Evolutionary conservation across 768 basidiomycete genomes (phyloP).

Genomic region (Amanita fuliginea): DNA sequence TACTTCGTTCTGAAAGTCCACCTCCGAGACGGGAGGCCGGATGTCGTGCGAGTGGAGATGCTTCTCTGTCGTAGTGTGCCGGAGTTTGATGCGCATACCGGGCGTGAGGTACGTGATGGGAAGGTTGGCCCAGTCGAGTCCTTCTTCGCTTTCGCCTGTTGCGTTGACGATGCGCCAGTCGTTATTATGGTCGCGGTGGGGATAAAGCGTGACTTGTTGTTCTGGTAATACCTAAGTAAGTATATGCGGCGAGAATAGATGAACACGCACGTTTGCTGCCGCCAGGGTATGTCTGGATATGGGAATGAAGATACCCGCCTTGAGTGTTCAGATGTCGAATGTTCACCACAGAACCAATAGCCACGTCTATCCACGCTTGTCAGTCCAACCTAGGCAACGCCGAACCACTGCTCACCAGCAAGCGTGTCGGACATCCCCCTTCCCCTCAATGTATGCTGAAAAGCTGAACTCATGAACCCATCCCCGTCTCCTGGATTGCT

Average conservation of each 20-base stretch:
- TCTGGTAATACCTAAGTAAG: slow-evolving; percentile 34
- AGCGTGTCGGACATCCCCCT: slow-evolving; percentile 89
- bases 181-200: slow-evolving; percentile 96
- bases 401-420: slow-evolving; percentile 46
- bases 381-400: neutral
- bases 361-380: slow-evolving; percentile 49
- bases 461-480: slow-evolving; percentile 98
- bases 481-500: slow-evolving; percentile 92
- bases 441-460: slow-evolving; percentile 90
- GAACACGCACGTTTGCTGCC: slow-evolving; percentile 69
- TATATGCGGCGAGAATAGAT: neutral
- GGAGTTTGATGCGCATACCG: slow-evolving; percentile 66
- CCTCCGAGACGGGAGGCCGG: slow-evolving; percentile 91
- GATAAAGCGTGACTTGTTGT: slow-evolving; percentile 98
- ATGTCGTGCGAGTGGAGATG: slow-evolving; percentile 91
- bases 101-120: slow-evolving; percentile 56
- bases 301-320: slow-evolving; percentile 98
- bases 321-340: slow-evolving; percentile 94
- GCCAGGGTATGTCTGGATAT: slow-evolving; percentile 77
- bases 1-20: slow-evolving; percentile 99
- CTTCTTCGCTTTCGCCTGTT: slow-evolving; percentile 30
- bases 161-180: slow-evolving; percentile 81
- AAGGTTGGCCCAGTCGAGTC: slow-evolving; percentile 32
- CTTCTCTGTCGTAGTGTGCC: slow-evolving; percentile 73
- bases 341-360: slow-evolving; percentile 70